These are phyloP conservation scores for Entophlyctis helioformis DNA, from an alignment of 192 early-diverging fungal species.

Conservation along the genomic window DNA sequence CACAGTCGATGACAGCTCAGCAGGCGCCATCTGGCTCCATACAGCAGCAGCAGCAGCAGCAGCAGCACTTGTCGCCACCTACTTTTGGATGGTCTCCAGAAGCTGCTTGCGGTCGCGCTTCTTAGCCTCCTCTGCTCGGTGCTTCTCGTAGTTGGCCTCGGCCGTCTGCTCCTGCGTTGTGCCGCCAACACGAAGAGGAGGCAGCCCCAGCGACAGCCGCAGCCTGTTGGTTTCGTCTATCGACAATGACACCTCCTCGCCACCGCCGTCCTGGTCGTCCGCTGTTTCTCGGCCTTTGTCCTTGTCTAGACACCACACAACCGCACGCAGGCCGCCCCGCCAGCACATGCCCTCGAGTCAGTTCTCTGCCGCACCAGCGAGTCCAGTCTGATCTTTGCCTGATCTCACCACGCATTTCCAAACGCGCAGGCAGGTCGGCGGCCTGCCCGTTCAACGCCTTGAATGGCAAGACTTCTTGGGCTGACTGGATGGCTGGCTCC, in stretches of 20 bases:
- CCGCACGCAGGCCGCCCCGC: too few relatives aligned
- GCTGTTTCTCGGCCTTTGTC: too few relatives aligned
- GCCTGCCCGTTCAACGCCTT: too few relatives aligned
- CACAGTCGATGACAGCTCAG: not conserved
- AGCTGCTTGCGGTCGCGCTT: slow-evolving; percentile 34
- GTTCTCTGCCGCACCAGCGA: too few relatives aligned
- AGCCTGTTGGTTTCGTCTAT: slow-evolving; percentile 39
- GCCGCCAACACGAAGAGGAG: slow-evolving; percentile 12
- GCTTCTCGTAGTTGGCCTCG: slow-evolving; percentile 41
- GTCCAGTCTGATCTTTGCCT: too few relatives aligned
- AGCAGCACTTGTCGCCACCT: not conserved
- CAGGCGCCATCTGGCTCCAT: not conserved
- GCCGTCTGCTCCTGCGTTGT: slow-evolving; percentile 12
- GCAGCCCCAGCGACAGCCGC: slow-evolving; percentile 27
- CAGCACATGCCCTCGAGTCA: too few relatives aligned
- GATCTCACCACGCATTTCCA: too few relatives aligned
- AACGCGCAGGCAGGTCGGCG: too few relatives aligned
- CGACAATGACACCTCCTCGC: slow-evolving; percentile 18
- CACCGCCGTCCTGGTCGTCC: too few relatives aligned
- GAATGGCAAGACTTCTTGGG: too few relatives aligned
- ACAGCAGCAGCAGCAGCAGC: not conserved
- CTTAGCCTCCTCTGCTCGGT: slow-evolving; percentile 37
- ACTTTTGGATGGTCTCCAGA: slow-evolving; percentile 39
- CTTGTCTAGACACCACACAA: too few relatives aligned
- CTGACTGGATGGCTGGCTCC: too few relatives aligned